Base-by-base conservation (phyloP, 164 flowering plant species). In the Macadamia tetraphylla region DNA sequence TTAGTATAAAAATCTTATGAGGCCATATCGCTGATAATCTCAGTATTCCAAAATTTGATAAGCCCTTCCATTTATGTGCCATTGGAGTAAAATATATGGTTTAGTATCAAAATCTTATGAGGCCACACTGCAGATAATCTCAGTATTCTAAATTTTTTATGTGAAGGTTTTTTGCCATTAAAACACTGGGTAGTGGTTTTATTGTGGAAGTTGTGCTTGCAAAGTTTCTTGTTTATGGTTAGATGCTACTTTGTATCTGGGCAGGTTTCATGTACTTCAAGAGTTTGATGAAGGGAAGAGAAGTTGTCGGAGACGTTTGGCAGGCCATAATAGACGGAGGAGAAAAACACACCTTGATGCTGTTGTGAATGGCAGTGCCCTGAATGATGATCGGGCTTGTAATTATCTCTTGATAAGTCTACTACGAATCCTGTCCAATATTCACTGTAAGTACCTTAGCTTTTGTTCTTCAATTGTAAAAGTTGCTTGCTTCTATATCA, bases 231-330 rank as follows among this genome's bases (percentile, higher is more conserved):
- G 13, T 15, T 6, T 8, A 35, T 52, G 58, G 30, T 58, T 63
- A 58, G 52, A 52, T 48, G 35, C 46, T 44, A 29, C 64, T 72
- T 46, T 31, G 48, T 48, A 5, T 69, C 55, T 63, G 70, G 63
- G 55, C 84, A 94, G 98, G 84, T 94, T 94, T 83, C 98, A 94
- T 81, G 79, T 75, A 59, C 97, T 94, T 79, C 88, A 87, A 85
- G 97, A 91, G 78, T 94, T 94, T 81, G 98, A 94, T 79, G 97
- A 92, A 77, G 96, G 92, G 43, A 94, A 88, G 76, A 83, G 96
- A 78, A 91, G 97, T 78, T 94, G 98, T 68, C 89, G 97, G 30
- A 80, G 94, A 67, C 97, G 98, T 64, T 79, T 94, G 71, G 98
- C 95, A 15, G 98, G 98, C 59, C 98, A 94, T 79, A 94, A 94